Evolutionary conservation across 768 basidiomycete species (phyloP), one percentile per base, ranked within the genome.

Genomic region (Collybia nuda): DNA sequence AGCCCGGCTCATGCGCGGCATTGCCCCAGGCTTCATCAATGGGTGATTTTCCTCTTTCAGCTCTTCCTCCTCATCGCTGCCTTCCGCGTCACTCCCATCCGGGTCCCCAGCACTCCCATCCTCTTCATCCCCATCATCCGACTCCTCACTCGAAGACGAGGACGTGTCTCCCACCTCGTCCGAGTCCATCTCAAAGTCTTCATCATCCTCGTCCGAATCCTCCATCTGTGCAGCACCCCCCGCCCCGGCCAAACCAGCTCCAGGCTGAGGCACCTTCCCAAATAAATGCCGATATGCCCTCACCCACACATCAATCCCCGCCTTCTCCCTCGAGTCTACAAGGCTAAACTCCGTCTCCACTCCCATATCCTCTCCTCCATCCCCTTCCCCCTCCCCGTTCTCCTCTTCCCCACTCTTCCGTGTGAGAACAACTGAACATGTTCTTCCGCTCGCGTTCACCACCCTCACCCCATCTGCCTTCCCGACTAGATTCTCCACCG

Each of bases 291-390:
- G 75, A 47, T 82, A 75, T 44, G 70, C 67, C 40, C 80, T 68
- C n/a, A 82, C 77, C 90, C 90, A 91, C 24, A 76, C 73, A 29
- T 73, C 68, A 43, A 91, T 83, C 19, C 79, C 76, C 32, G 83
- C 81, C 57, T 83, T 78, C 61, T 90, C 88, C 56, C 72, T 74
- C 22, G 79, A 81, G 54, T 91, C 89, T 3, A 91, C 76, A 78
- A 89, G 82, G 24, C 77, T 75, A 59, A 91, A 87, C 59, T 82
- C 81, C 1, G 81, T 81, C 62, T 88, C 86, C 40, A 80, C 69
- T 0, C 75, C 76, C 6, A 73, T 70, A 23, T 74, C 78, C 1
- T 66, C 70, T 0, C 63, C 74, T 17, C 69, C 74, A 18, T 71
- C 72, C 0, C 62, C 74, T 17, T 68, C 74, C 23, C 70, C 72